A percentile compares a stretch with the other conserved stretches of the same genome.
Conservation (phyloP, 2,329 filamentous ascomycete species). For the Sporothrix humicola region DNA sequence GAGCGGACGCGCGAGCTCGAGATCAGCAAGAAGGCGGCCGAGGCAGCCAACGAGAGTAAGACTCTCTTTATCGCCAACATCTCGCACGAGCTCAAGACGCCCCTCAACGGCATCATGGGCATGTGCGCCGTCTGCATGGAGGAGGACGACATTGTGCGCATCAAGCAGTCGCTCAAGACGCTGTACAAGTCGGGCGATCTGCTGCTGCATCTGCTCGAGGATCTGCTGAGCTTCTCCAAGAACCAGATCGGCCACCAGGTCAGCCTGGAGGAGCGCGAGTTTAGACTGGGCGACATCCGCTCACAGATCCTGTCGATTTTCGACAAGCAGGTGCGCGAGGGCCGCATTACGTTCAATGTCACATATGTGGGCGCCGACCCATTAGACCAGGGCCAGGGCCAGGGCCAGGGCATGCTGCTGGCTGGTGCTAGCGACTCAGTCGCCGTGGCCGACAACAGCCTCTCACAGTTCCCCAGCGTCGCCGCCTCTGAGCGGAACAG, state of each 20-base stretch:
- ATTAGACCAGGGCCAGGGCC: background rate
- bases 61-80: constrained; percentile 98
- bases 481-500: constrained; percentile 33
- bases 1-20: constrained; percentile 84
- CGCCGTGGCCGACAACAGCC: background rate
- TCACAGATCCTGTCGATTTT: constrained; percentile 86
- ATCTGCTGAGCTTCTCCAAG: constrained; percentile 90
- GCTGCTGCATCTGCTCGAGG: constrained; percentile 82
- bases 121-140: constrained; percentile 95
- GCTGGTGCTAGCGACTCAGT: background rate
- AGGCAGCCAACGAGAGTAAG: constrained; percentile 96
- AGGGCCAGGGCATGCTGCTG: background rate
- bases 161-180: constrained; percentile 83
- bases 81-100: constrained; percentile 84
- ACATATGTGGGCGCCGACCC: constrained; percentile 65
- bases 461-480: background rate
- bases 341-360: constrained; percentile 74
- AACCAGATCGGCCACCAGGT: constrained; percentile 90
- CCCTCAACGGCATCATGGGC: constrained; percentile 91
- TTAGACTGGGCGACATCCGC: constrained; percentile 80
- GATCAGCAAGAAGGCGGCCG: constrained; percentile 87
- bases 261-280: constrained; percentile 82
- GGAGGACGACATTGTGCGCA: constrained; percentile 76
- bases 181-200: constrained; percentile 89
- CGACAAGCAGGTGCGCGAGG: constrained; percentile 84